Evolutionary conservation across 148 eudicot species (phyloP), one percentile per base, ranked within the genome.

Genomic region (Beta vulgaris): DNA sequence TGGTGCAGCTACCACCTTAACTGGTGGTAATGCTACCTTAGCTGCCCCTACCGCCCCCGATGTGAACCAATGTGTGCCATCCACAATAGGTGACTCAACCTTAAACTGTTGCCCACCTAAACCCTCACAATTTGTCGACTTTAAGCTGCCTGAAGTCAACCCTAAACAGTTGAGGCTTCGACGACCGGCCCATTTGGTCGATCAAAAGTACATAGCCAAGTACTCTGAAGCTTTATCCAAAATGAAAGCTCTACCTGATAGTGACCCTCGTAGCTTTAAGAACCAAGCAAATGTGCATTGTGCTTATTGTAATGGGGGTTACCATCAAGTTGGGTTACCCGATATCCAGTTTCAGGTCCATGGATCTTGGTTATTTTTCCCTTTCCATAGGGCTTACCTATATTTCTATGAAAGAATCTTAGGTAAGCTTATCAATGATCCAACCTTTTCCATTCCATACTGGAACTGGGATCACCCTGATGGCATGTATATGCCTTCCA

Each of bases 211-310:
- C 80, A 14, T 82, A 67, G 62, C 1, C 79, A 82, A 36, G 68
- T 87, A 80, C 36, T 73, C 78, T 11, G 86, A 66, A 73, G 98
- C 97, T 3, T 37, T 91, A 9, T 77, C 91, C 42, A 84, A 88
- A 61, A 93, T 93, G 98, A 87, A 78, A 58, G 90, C 86, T 7
- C 87, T 93, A 0, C 97, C 95, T 0, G 89, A 79, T 7, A 82
- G 78, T 32, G 95, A 93, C 68, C 98, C 98, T 1, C 87, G 98
- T 21, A 91, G 84, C 71, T 90, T 89, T 70, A 80, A 23, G 4
- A 91, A 93, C 72, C 98, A 93, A 81, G 95, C 95, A 4, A 80
- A 89, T 23, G 85, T 91, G 61, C 98, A 93, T 81, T 93, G 98
- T 48, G 97, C 97, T 28, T 93, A 93, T 65, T 91, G 97, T 69